Percentiles rank a stretch among this genome's conserved stretches.
phyloP scores from a whole-genome alignment of 179 eudicot genomes.

The Heliamphora pulchella region DNA sequence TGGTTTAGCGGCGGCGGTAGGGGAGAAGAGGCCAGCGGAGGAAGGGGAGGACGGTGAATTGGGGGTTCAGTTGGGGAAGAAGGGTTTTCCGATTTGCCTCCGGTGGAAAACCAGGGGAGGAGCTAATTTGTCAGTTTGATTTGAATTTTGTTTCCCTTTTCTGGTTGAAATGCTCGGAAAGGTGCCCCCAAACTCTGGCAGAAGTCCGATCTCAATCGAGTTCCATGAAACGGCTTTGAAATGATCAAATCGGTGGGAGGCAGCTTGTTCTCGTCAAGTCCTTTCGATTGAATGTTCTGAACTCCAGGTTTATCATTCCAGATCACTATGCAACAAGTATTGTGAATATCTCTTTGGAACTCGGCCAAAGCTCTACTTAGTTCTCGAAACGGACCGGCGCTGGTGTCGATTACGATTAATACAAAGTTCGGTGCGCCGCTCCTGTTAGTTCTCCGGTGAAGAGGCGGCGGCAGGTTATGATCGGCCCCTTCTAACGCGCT shows the following conservation, averaged over 20 bases:
- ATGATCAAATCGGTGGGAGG: constrained; percentile 47
- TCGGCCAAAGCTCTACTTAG: constrained; percentile 47
- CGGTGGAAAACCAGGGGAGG: no score
- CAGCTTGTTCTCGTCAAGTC: constrained; percentile 43
- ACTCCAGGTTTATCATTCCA: constrained; percentile 60
- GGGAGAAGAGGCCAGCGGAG: constrained; percentile 37
- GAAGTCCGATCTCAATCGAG: constrained; percentile 44
- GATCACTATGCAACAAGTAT: constrained; percentile 39
- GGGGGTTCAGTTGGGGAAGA: constrained; percentile 18
- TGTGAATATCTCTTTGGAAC: constrained; percentile 43
- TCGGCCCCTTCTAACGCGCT: constrained; percentile 41
- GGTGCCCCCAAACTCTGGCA: constrained; percentile 71
- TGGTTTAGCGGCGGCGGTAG: constrained; percentile 7
- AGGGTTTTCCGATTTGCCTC: no score
- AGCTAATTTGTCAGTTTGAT: neutral
- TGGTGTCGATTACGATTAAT: constrained; percentile 54
- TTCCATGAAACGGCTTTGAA: constrained; percentile 71
- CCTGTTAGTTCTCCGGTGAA: constrained; percentile 13
- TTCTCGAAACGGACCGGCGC: constrained; percentile 43
- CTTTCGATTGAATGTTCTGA: constrained; percentile 28
- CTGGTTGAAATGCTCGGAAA: constrained; percentile 3
- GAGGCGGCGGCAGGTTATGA: constrained; percentile 17
- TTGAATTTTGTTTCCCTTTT: constrained; percentile 4
- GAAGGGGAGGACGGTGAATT: constrained; percentile 18
- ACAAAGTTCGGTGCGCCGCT: constrained; percentile 27